Base-by-base conservation (phyloP, 352 stramenopile species). In the Pythium oligandrum region DNA sequence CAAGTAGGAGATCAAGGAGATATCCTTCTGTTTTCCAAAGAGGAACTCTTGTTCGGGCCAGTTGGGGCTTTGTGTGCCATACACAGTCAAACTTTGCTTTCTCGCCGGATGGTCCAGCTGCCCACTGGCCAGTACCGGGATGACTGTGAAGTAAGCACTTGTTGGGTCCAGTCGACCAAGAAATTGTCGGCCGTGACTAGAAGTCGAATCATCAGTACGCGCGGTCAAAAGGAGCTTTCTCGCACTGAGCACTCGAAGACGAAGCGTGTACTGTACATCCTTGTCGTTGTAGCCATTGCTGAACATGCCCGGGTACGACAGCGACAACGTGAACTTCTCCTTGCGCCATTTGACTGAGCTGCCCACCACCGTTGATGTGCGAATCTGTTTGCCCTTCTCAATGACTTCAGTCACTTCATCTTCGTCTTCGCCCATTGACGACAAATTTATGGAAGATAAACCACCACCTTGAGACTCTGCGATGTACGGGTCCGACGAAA, bases 281-380 rank as follows among this genome's bases (percentile, higher is more conserved):
- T 52, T 56, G 12, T 66, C 63, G 8, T 54, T 45, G 31, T 59
- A 66, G 17, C 43, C 53, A 40, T 84, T 65, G 26, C 63, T 80
- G 39, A 90, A 84, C 46, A 90, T 71, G 17, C 70, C 75, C 1
- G 77, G 73, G 54, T 88, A 90, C n/a, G 73, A 85, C 35, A 90
- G 48, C 47, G 65, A 71, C 1, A 88, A 46, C 4, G 70, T 59
- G 40, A 88, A 88, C 12, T 78, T 83, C 42, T 90, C 77, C 52
- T 81, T 83, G 10, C 62, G 61, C 77, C 77, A 90, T 44, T 53
- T 60, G 4, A 62, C 74, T 9, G 62, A 52, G 33, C 49, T 68
- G 4, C 70, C 71, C 17, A 57, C 43, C 11, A 55, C 56, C 0
- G 63, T 81, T 8, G 68, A 69, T 0, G 76, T 87, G 2, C 66